Evolutionary conservation across 2,329 filamentous ascomycete genomes (phyloP).

Genomic region (Colletotrichum sp.): DNA sequence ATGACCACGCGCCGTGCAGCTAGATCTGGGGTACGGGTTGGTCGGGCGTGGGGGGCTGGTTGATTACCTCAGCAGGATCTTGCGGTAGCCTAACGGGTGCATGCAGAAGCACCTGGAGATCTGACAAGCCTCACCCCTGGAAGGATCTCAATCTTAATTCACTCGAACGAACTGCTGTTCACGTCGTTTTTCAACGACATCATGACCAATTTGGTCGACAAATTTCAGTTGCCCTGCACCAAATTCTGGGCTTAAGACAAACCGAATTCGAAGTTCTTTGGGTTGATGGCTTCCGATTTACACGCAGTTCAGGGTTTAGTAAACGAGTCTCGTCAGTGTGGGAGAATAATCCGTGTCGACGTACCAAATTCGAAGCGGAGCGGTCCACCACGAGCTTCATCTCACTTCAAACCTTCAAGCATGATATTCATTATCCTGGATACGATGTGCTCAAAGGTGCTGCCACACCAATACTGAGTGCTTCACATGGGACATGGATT

Average conservation of each 20-base stretch:
- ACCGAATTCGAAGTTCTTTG: background rate
- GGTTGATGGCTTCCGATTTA: background rate
- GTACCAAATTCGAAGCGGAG: background rate
- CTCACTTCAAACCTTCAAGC: background rate
- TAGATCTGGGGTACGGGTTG: conserved; percentile 8
- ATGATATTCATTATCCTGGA: background rate
- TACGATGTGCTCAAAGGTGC: background rate
- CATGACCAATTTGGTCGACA: background rate
- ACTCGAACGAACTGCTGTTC: background rate
- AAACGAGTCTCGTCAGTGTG: background rate
- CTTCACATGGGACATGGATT: background rate
- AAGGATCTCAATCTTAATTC: background rate
- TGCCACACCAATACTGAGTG: background rate
- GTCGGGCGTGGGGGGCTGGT: background rate
- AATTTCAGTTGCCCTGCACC: background rate
- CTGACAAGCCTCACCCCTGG: background rate
- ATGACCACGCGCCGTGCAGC: conserved; percentile 13
- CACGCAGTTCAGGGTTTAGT: background rate
- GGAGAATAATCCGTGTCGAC: background rate
- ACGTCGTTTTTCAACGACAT: background rate
- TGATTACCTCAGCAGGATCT: conserved; percentile 7
- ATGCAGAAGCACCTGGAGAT: background rate
- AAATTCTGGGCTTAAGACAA: background rate
- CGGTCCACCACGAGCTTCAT: background rate
- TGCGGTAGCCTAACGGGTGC: background rate